phyloP scores from a whole-genome alignment of 148 eudicot genomes.

The Fagopyrum homotropicum region DNA sequence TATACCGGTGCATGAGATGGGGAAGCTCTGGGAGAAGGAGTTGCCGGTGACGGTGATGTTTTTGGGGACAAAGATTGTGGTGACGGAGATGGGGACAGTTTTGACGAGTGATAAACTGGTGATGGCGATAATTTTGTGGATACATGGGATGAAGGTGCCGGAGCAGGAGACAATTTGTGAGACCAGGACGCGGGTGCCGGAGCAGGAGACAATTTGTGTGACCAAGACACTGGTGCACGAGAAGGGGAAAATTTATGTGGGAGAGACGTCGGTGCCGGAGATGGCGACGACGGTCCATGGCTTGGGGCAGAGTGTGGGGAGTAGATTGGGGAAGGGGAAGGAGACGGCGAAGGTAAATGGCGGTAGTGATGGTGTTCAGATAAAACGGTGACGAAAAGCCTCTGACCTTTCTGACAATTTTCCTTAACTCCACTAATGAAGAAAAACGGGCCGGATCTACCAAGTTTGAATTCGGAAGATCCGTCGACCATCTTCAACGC shows the following conservation, averaged over 20 bases:
- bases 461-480: constrained; percentile 29
- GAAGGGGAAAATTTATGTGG: background rate
- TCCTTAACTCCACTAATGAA: constrained; percentile 52
- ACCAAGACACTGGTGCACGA: background rate
- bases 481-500: constrained; percentile 31
- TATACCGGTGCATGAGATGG: background rate
- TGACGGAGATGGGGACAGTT: background rate
- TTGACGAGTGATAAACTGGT: too few species aligned
- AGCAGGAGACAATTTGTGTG: background rate
- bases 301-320: background rate
- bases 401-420: constrained; percentile 48
- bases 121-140: too few species aligned
- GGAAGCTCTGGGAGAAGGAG: background rate
- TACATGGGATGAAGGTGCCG: background rate
- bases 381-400: constrained; percentile 39
- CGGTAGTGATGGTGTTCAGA: constrained; percentile 11
- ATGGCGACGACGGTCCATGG: background rate
- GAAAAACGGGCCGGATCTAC: constrained; percentile 53
- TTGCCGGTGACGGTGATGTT: background rate
- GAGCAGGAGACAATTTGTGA: background rate
- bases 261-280: background rate
- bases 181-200: background rate
- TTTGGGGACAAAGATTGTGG: background rate
- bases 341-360: constrained; percentile 9
- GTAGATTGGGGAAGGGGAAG: background rate